Base-by-base conservation (phyloP, 2,329 filamentous ascomycete genomes). In the Curvularia sp. region DNA sequence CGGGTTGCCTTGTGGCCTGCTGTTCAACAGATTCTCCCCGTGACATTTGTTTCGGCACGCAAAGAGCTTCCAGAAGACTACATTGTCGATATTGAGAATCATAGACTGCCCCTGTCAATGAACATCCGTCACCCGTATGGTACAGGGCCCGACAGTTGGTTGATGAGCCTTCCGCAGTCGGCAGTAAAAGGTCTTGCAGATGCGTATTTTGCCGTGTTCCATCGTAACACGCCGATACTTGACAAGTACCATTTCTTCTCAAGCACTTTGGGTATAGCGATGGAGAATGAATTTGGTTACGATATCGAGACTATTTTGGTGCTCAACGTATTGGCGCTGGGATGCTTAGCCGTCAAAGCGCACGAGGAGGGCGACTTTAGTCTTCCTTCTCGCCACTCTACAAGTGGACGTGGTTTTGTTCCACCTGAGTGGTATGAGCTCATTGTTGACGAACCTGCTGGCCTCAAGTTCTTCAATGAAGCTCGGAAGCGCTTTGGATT, bases 151-250 rank as follows among this genome's bases (percentile, higher is more conserved):
- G 71, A 72, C 1, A 66, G 64, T 25, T 84, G 82, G 82, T 66
- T 84, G 32, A 78, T 82, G 45, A 71, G 73, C 3, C 74, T 85
- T 3, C 80, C 81, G 8, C 67, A 84, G 30, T 78, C 80, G 0
- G 77, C 81, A 39, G 77, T 84, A 53, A 83, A 82, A 59, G 81
- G 81, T 0, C 74, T 85, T n/a, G 79, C 81, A 8, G 81, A 84
- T 70, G 80, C 80, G 0, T 85, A 83, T 59, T 85, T 85, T 65
- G 75, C 80, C n/a, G 82, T 83, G 0, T 84, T 84, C 62, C 82
- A 84, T 63, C 81, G 81, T 0, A 82, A 78, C 27, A 83, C 80
- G 15, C 83, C 83, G 0, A 79, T 84, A 21, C 78, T 85, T 50
- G 83, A 85, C 61, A 81, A 82, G 55, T 78, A 78, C 18, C 79